phyloP scores from a whole-genome alignment of 495 filamentous ascomycete genomes.

The Podospora didyma region DNA sequence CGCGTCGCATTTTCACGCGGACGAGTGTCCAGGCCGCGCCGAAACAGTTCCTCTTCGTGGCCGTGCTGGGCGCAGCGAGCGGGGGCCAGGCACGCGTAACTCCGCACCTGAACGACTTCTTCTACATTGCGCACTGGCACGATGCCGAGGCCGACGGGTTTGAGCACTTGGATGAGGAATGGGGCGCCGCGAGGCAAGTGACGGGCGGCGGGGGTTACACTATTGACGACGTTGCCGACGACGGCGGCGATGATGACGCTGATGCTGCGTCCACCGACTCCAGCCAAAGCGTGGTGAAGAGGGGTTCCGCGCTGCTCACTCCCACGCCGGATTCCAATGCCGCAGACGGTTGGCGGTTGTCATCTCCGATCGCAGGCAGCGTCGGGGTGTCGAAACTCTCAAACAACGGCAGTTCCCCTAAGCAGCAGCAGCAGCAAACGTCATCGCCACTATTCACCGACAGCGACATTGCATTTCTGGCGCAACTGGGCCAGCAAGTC shows the following conservation, averaged over 20 bases:
- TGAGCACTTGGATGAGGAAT: slow-evolving; percentile 57
- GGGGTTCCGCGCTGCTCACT: slow-evolving; percentile 1
- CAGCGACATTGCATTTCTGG: slow-evolving; percentile 34
- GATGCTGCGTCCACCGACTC: slow-evolving; percentile 27
- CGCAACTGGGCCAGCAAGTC: slow-evolving; percentile 26
- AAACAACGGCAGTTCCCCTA: background rate
- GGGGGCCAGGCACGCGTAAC: slow-evolving; percentile 43
- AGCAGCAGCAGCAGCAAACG: background rate
- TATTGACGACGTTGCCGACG: slow-evolving; percentile 11
- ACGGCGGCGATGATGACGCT: slow-evolving; percentile 16
- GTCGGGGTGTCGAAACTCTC: background rate
- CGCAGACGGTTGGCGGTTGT: background rate
- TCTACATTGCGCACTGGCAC: slow-evolving; percentile 88
- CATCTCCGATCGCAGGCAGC: background rate
- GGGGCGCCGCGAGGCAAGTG: slow-evolving; percentile 19
- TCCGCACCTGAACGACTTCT: slow-evolving; percentile 68
- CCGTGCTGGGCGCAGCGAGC: slow-evolving; percentile 53
- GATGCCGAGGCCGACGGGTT: slow-evolving; percentile 68
- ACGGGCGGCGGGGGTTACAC: background rate
- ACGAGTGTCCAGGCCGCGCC: slow-evolving; percentile 69
- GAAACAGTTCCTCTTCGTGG: slow-evolving; percentile 75
- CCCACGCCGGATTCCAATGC: too few relatives aligned
- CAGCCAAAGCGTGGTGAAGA: slow-evolving; percentile 31
- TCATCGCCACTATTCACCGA: slow-evolving; percentile 24
- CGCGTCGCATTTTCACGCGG: slow-evolving; percentile 69